Conservation (phyloP, 2,329 filamentous ascomycete genomes). For the Cryphonectria radicalis region DNA sequence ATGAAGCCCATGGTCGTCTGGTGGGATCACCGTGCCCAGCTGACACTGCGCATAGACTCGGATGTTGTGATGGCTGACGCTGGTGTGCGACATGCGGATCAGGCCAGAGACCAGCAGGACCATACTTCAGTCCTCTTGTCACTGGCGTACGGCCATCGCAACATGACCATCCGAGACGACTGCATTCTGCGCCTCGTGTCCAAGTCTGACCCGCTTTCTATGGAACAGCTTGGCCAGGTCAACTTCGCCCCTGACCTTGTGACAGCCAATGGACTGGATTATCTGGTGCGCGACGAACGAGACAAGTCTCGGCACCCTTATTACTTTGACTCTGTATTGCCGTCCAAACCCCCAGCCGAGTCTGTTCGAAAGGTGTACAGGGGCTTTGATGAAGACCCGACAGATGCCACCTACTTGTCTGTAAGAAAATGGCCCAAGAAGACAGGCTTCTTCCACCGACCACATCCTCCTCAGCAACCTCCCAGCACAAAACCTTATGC, state of each 20-base stretch:
- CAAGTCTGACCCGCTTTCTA: slow-evolving; percentile 33
- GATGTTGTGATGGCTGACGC: slow-evolving; percentile 31
- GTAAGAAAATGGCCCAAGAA: slow-evolving; percentile 57
- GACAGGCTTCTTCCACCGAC: slow-evolving; percentile 61
- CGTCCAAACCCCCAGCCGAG: slow-evolving; percentile 48
- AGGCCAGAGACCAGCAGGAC: slow-evolving; percentile 36
- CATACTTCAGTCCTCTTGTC: slow-evolving; percentile 52
- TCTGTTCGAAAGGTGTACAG: slow-evolving; percentile 44
- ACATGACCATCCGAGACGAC: slow-evolving; percentile 41
- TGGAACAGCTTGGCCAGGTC: slow-evolving; percentile 39
- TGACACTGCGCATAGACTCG: slow-evolving; percentile 42
- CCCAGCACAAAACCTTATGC: slow-evolving; percentile 48
- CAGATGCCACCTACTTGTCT: slow-evolving; percentile 53
- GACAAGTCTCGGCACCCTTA: slow-evolving; percentile 40
- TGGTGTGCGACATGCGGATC: not conserved
- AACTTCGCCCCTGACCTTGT: slow-evolving; percentile 37
- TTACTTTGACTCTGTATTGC: slow-evolving; percentile 47
- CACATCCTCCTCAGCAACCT: slow-evolving; percentile 18
- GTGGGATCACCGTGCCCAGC: slow-evolving; percentile 43
- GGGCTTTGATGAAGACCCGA: slow-evolving; percentile 45
- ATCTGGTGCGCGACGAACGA: slow-evolving; percentile 47
- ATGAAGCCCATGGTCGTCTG: slow-evolving; percentile 46
- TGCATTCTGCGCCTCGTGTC: slow-evolving; percentile 50
- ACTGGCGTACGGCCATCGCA: slow-evolving; percentile 54
- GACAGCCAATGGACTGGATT: slow-evolving; percentile 28